A percentile compares a stretch with the other conserved stretches of the same genome.
Conservation (phyloP, 148 eudicot genomes). For the Vaccinium macrocarpon region DNA sequence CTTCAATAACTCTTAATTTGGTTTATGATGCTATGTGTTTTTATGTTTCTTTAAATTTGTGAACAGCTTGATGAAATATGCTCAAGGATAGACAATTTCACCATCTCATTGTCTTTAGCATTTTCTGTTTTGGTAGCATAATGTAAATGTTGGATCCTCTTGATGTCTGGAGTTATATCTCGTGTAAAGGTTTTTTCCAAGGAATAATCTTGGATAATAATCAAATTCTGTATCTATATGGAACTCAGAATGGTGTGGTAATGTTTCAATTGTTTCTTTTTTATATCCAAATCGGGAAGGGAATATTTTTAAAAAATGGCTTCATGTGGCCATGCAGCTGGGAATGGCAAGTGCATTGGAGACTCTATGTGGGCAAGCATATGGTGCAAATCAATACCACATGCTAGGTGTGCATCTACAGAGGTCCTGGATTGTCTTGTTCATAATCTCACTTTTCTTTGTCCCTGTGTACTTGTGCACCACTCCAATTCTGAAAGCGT, state of each 20-base stretch:
- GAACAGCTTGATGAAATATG: neutral
- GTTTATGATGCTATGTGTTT: neutral
- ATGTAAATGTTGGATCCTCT: neutral
- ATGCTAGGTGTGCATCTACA: slow-evolving; percentile 41
- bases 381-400: slow-evolving; percentile 33
- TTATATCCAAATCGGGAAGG: neutral
- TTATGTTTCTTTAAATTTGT: neutral
- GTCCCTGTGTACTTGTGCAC: neutral
- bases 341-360: slow-evolving; percentile 43
- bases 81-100: neutral
- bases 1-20: neutral
- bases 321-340: slow-evolving; percentile 21
- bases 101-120: neutral
- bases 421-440: slow-evolving; percentile 16
- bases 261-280: neutral
- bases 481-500: slow-evolving; percentile 9
- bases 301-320: neutral
- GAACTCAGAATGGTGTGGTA: neutral
- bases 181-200: neutral
- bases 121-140: neutral
- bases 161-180: neutral
- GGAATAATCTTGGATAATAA: neutral
- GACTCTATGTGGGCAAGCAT: slow-evolving; percentile 46
- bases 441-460: neutral
- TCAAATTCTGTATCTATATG: neutral